phyloP scores from a whole-genome alignment of 2,329 filamentous ascomycete genomes.

The Zalaria obscura region DNA sequence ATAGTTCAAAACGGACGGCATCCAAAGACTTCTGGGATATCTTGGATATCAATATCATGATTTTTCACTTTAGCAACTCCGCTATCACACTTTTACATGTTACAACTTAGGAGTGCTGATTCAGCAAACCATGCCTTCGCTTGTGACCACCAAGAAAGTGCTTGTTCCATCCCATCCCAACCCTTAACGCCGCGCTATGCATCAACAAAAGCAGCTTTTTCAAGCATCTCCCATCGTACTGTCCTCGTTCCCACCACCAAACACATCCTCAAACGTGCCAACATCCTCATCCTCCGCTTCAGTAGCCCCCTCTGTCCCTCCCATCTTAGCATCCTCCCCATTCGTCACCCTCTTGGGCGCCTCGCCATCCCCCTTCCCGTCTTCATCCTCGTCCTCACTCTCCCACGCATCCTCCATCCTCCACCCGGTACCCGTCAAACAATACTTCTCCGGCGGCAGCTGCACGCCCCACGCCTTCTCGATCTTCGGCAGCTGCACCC shows the following conservation, averaged over 20 bases:
- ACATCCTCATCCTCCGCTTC: constrained; percentile 18
- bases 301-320: constrained; percentile 15
- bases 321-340: constrained; percentile 26
- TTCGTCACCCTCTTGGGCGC: constrained; percentile 30
- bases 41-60: too few relatives aligned
- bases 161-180: neutral
- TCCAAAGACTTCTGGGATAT: too few relatives aligned
- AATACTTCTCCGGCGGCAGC: constrained; percentile 48
- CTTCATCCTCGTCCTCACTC: constrained; percentile 34
- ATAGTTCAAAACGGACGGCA: too few relatives aligned
- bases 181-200: constrained; percentile 5
- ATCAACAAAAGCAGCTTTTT: constrained; percentile 2
- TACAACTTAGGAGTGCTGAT: too few relatives aligned
- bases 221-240: constrained; percentile 19
- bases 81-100: too few relatives aligned
- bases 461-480: constrained; percentile 43
- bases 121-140: too few relatives aligned
- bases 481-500: constrained; percentile 45
- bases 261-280: constrained; percentile 29
- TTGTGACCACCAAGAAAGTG: too few relatives aligned
- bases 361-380: constrained; percentile 28
- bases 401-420: constrained; percentile 44
- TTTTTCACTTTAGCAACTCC: too few relatives aligned
- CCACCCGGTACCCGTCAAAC: constrained; percentile 43
- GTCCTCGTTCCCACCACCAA: constrained; percentile 20